These are phyloP conservation scores for Aspergillus fischeri DNA, from an alignment of 2,329 filamentous ascomycete species.

Conservation along the genomic window DNA sequence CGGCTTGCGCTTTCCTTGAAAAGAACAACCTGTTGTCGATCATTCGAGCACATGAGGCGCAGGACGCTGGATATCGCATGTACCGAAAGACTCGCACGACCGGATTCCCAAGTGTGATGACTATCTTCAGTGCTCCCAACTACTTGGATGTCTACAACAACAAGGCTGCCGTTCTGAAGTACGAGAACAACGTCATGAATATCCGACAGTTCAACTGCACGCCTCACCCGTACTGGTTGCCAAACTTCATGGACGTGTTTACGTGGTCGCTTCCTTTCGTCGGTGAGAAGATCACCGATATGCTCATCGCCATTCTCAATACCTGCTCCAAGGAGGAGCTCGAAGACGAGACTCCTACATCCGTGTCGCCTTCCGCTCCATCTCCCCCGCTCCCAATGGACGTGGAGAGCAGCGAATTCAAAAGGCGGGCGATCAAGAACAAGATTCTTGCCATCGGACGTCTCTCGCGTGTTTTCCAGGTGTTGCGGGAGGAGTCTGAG, in stretches of 20 bases:
- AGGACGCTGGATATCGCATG: slow-evolving; percentile 98
- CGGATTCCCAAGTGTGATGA: slow-evolving; percentile 99
- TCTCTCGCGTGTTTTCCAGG: slow-evolving; percentile 95
- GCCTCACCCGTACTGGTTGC: slow-evolving; percentile 97
- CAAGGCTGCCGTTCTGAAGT: slow-evolving; percentile 97
- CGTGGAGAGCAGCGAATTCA: slow-evolving; percentile 85
- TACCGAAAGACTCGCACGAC: slow-evolving; percentile 98
- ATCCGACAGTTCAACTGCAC: slow-evolving; percentile 99
- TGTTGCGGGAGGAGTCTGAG: slow-evolving; percentile 94
- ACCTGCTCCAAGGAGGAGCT: slow-evolving; percentile 99
- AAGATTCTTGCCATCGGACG: slow-evolving; percentile 98
- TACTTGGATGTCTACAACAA: slow-evolving; percentile 99
- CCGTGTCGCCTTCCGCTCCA: slow-evolving; percentile 63
- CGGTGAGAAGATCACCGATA: slow-evolving; percentile 98
- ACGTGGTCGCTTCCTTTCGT: slow-evolving; percentile 99
- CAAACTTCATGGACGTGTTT: slow-evolving; percentile 99
- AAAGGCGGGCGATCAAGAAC: slow-evolving; percentile 97
- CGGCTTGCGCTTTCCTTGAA: slow-evolving; percentile 93
- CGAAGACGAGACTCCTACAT: slow-evolving; percentile 77
- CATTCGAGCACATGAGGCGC: slow-evolving; percentile 95
- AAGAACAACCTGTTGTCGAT: slow-evolving; percentile 98
- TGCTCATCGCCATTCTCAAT: slow-evolving; percentile 97
- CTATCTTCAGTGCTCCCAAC: slow-evolving; percentile 98
- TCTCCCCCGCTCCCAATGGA: slow-evolving; percentile 72
- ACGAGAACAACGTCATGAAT: slow-evolving; percentile 99